Evolutionary conservation across 805 yeast species (phyloP).

Genomic region (Kuraishia piskuri): DNA sequence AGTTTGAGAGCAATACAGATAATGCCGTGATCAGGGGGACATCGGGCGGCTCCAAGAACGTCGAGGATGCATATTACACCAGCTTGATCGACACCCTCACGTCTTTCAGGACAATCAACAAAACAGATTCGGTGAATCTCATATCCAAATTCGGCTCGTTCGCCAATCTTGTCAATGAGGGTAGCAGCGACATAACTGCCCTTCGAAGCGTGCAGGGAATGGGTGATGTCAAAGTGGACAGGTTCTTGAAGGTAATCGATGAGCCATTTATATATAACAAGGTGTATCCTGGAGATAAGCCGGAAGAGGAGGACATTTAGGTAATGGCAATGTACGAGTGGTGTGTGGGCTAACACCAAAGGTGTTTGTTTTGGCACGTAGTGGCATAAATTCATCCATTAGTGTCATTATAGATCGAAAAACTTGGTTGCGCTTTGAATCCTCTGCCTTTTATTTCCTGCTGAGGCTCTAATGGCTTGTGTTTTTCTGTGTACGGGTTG

Average conservation of each 20-base stretch:
- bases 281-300: conserved; percentile 15
- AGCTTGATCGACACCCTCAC: conserved; percentile 37
- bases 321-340: neutral
- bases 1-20: conserved; percentile 21
- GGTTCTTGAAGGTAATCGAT: conserved; percentile 29
- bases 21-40: conserved; percentile 31
- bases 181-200: conserved; percentile 12
- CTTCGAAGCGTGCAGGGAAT: conserved; percentile 35
- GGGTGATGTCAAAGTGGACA: conserved; percentile 36
- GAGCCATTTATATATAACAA: conserved; percentile 44
- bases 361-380: neutral
- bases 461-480: neutral
- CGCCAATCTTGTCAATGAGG: conserved; percentile 28
- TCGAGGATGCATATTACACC: conserved; percentile 31
- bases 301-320: neutral
- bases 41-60: conserved; percentile 14
- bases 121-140: conserved; percentile 44
- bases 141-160: conserved; percentile 40
- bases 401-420: neutral
- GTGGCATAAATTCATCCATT: neutral
- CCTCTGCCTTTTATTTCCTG: neutral
- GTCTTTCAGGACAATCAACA: conserved; percentile 36
- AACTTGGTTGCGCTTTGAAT: neutral
- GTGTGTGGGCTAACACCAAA: neutral
- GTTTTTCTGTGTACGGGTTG: too few relatives aligned